Evolutionary conservation across 805 yeast species (phyloP), one percentile per base, ranked within the genome.

Genomic region (Pichia californica): DNA sequence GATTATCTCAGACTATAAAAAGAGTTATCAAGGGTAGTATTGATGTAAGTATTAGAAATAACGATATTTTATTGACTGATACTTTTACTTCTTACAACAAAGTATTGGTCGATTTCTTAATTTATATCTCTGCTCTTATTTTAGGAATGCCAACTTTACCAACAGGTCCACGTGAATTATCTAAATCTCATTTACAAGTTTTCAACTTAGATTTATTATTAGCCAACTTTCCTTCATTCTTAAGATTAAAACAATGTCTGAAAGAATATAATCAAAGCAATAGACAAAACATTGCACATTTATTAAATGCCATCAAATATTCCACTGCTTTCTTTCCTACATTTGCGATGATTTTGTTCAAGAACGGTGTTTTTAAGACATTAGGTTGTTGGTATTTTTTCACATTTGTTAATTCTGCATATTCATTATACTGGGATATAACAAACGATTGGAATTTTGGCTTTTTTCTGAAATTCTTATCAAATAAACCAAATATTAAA

Each of bases 381-480:
- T 62, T 70, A 45, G 40, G 51, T 2, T 58, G 67, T 54, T 76
- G 80, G 81, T 69, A 68, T 43, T 32, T 69, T 2, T 55, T 62
- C 5, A 64, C 70, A 4, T 55, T 81, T 1, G 54, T 84, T 32
- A 88, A 85, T 58, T 83, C 98, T 0, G 54, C 77, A 0, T 93
- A 84, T 60, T 75, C 95, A 14, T 84, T 87, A 47, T 66, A 77
- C 43, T 93, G 99, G 99, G 99, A 93, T 61, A 62, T 91, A 11
- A 73, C 74, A 40, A 77, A 78, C 73, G 99, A 93, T 66, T 93
- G 99, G 99, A 78, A 79, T 35, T 69, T 88, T 38, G 73, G 74
- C 10, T 54, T 83, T 8, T 68, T 83, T 53, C 69, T 68, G 36
- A 51, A 55, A 31, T 54, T 58, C 28, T 38, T 61, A 25, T 40